Percentiles rank a stretch among this genome's conserved stretches.
Evolutionary conservation across 2,329 filamentous ascomycete species (phyloP).

Genomic region (Neofusicoccum cordaticola): DNA sequence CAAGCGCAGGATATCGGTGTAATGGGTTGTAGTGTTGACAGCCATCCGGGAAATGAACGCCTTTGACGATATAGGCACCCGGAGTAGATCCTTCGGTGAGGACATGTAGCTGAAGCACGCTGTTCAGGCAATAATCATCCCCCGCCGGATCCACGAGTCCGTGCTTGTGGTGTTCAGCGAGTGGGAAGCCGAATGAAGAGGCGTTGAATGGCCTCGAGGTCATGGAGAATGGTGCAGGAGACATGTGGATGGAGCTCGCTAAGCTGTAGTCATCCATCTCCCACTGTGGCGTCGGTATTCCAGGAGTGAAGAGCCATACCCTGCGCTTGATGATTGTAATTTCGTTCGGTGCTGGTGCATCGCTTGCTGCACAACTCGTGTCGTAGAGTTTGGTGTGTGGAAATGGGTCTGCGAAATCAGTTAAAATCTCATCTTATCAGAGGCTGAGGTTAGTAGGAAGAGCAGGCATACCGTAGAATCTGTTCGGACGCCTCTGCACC

Average conservation of each 20-base stretch:
- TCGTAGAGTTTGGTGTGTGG: neutral
- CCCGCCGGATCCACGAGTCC: neutral
- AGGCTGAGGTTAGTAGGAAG: neutral
- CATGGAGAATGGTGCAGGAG: neutral
- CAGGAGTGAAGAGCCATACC: neutral
- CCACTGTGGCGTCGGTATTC: slow-evolving; percentile 9
- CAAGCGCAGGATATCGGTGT: slow-evolving; percentile 4
- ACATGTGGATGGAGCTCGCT: neutral
- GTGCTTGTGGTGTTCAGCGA: neutral
- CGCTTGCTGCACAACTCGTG: neutral
- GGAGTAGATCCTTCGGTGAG: neutral
- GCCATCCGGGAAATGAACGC: slow-evolving; percentile 18
- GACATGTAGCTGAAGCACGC: slow-evolving; percentile 19
- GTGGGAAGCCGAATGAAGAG: slow-evolving; percentile 3
- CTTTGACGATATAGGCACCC: slow-evolving; percentile 25
- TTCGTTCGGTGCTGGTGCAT: neutral
- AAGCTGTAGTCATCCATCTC: slow-evolving; percentile 9
- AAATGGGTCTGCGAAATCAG: neutral
- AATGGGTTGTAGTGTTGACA: slow-evolving; percentile 19
- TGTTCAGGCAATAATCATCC: neutral
- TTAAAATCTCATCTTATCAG: neutral
- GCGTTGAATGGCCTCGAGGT: neutral
- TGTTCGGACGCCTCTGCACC: neutral
- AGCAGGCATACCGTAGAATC: neutral
- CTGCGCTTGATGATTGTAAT: neutral